A percentile compares a stretch with the other conserved stretches of the same genome.
Evolutionary conservation across 2,329 filamentous ascomycete species (phyloP).

Genomic region (Fusarium sterilihyphosum): DNA sequence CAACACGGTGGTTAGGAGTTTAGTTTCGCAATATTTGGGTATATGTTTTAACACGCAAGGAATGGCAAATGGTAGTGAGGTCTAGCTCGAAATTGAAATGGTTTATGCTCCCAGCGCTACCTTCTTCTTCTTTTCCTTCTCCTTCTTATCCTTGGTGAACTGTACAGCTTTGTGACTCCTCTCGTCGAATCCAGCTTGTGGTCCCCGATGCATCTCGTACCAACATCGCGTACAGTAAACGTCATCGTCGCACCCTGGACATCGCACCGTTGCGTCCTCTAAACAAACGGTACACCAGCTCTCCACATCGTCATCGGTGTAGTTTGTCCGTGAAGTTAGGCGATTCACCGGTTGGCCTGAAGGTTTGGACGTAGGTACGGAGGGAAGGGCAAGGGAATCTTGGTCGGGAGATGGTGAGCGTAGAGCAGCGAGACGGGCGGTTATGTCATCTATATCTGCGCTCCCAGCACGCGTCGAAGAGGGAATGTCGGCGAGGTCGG

Average conservation of each 20-base stretch:
- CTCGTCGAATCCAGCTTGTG: constrained; percentile 76
- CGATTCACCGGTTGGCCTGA: constrained; percentile 53
- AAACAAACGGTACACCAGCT: constrained; percentile 86
- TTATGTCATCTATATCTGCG: constrained; percentile 55
- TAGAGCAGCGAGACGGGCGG: constrained; percentile 63
- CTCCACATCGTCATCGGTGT: constrained; percentile 76
- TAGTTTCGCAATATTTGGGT: constrained; percentile 13
- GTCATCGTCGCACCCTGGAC: constrained; percentile 75
- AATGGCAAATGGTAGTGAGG: constrained; percentile 12
- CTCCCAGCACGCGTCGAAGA: constrained; percentile 33
- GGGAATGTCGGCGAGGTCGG: constrained; percentile 52
- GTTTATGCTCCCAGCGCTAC: constrained; percentile 51
- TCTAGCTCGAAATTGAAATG: constrained; percentile 20
- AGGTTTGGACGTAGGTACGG: constrained; percentile 61
- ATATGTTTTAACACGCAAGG: constrained; percentile 19
- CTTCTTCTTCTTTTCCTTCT: constrained; percentile 48
- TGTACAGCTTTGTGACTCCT: constrained; percentile 73
- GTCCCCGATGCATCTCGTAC: constrained; percentile 80
- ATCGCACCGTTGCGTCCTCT: constrained; percentile 78
- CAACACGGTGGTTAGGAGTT: constrained; percentile 20
- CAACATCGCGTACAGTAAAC: constrained; percentile 83
- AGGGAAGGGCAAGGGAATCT: constrained; percentile 56
- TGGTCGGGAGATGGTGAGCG: constrained; percentile 46
- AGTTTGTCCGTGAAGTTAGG: constrained; percentile 54
- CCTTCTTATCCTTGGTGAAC: constrained; percentile 55